Percentiles rank a stretch among this genome's conserved stretches.
phyloP scores from a whole-genome alignment of 2,329 filamentous ascomycete genomes.

The Diaporthe aspalathi region DNA sequence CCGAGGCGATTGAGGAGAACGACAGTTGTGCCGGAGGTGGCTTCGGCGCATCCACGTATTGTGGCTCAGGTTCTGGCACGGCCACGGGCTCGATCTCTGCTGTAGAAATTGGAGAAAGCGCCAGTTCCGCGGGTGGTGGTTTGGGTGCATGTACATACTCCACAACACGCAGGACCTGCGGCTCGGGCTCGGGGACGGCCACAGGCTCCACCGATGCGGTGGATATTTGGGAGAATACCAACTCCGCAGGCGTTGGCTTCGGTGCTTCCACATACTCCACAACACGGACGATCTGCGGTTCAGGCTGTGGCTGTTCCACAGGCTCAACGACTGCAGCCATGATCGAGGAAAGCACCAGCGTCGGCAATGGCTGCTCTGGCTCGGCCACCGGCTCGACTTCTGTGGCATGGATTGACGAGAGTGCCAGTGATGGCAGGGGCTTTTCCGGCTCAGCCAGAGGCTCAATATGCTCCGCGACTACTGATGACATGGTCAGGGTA shows the following conservation, averaged over 20 bases:
- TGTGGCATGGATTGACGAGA: conserved; percentile 38
- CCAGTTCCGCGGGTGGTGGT: conserved; percentile 42
- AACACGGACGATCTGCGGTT: conserved; percentile 34
- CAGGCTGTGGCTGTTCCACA: conserved; percentile 38
- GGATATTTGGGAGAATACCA: conserved; percentile 43
- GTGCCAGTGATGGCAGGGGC: conserved; percentile 22
- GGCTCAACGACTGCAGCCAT: conserved; percentile 40
- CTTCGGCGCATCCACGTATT: conserved; percentile 39
- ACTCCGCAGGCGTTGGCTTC: conserved; percentile 33
- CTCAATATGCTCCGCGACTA: conserved; percentile 37
- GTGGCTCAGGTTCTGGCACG: conserved; percentile 38
- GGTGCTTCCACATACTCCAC: conserved; percentile 40
- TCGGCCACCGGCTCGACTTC: conserved; percentile 40
- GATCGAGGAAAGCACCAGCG: conserved; percentile 37
- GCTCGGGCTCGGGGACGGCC: conserved; percentile 37
- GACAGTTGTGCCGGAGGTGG: conserved; percentile 43
- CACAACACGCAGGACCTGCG: conserved; percentile 35
- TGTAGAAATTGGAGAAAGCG: conserved; percentile 35
- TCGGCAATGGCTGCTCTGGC: conserved; percentile 33
- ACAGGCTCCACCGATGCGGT: conserved; percentile 40
- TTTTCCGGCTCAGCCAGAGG: conserved; percentile 37
- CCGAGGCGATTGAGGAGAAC: conserved; percentile 39
- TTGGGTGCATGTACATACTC: conserved; percentile 39
- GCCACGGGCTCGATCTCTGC: conserved; percentile 41
- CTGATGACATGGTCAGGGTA: conserved; percentile 40